These are phyloP conservation scores for Kuraishia borneana DNA, from an alignment of 805 yeast species.

Conservation along the genomic window DNA sequence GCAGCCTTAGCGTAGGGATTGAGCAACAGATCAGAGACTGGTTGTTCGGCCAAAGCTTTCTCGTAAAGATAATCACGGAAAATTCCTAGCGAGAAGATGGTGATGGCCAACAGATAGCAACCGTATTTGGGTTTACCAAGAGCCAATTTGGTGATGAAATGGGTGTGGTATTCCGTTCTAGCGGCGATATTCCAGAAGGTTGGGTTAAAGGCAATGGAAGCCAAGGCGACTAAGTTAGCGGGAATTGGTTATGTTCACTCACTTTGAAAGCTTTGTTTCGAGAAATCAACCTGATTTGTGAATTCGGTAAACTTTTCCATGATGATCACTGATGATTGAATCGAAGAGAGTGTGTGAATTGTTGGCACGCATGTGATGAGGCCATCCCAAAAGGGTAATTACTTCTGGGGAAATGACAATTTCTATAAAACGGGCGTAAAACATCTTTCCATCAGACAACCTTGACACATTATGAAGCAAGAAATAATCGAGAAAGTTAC, in stretches of 20 bases:
- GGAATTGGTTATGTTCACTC: constrained; percentile 5
- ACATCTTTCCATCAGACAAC: no score
- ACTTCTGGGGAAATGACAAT: no score
- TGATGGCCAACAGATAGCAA: constrained; percentile 72
- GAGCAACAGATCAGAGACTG: constrained; percentile 41
- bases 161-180: constrained; percentile 70
- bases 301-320: constrained; percentile 3
- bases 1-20: constrained; percentile 19
- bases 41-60: constrained; percentile 61
- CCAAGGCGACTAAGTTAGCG: constrained; percentile 31
- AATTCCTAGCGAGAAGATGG: constrained; percentile 81
- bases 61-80: constrained; percentile 69
- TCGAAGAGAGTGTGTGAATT: background rate
- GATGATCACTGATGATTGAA: background rate
- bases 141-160: constrained; percentile 61
- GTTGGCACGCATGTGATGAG: constrained; percentile 1
- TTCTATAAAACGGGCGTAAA: no score
- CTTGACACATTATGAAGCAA: no score
- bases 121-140: constrained; percentile 61
- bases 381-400: background rate
- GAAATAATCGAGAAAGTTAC: no score
- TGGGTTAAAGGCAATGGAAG: constrained; percentile 81
- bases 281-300: constrained; percentile 12
- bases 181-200: constrained; percentile 94
- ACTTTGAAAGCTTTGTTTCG: constrained; percentile 12